These are phyloP conservation scores for Nicotiana rustica DNA, from an alignment of 305 asterid species.

Conservation along the genomic window DNA sequence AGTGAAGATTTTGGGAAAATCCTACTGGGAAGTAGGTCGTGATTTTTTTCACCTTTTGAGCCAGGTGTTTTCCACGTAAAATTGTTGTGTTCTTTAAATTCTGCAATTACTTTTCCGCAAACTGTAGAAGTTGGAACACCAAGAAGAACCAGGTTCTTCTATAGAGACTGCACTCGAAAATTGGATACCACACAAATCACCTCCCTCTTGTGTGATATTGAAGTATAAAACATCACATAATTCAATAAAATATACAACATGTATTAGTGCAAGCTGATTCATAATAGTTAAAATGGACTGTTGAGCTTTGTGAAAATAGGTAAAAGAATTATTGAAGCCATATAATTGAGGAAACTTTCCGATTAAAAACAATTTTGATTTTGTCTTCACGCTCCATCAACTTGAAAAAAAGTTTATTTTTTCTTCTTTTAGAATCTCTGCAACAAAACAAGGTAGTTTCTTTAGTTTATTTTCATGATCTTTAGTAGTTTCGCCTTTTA, in stretches of 20 bases:
- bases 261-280: neutral
- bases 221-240: no score
- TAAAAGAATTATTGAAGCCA: neutral
- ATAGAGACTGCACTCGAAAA: no score
- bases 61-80: no score
- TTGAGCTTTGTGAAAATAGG: neutral
- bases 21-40: no score
- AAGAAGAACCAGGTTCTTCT: no score
- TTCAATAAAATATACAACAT: neutral
- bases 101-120: no score
- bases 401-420: neutral
- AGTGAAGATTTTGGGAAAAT: no score
- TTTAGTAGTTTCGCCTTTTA: neutral
- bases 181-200: no score
- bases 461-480: neutral
- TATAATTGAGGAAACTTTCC: constrained; percentile 11
- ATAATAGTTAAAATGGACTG: neutral
- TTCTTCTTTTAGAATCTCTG: constrained; percentile 12
- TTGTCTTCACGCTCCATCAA: neutral
- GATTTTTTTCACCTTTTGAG: no score
- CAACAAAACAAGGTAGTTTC: neutral
- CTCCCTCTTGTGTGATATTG: no score
- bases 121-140: no score
- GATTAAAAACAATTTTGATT: neutral
- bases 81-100: no score